phyloP scores from a whole-genome alignment of 1,139 yeast genomes.

The Geotrichum bryndzae region DNA sequence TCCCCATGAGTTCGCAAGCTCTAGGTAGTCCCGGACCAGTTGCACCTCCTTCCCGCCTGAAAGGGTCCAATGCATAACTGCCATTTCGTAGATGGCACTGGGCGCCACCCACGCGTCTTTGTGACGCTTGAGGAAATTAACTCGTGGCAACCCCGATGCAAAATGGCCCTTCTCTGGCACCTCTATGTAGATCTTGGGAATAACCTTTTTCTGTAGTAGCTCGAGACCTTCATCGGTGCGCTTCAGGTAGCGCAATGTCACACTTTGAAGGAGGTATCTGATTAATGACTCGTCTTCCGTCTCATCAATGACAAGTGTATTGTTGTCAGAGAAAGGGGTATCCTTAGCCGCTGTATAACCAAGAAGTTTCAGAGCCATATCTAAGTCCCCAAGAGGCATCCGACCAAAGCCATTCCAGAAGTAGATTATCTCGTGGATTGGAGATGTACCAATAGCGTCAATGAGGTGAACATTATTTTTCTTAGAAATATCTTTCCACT shows the following conservation, averaged over 20 bases:
- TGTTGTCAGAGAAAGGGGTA: conserved; percentile 17
- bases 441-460: conserved; percentile 81
- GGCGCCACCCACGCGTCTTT: conserved; percentile 82
- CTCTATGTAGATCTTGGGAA: conserved; percentile 34
- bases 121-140: conserved; percentile 29
- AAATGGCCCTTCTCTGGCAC: conserved; percentile 25
- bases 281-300: conserved; percentile 58
- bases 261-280: conserved; percentile 56
- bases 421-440: conserved; percentile 76
- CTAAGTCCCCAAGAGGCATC: conserved; percentile 61
- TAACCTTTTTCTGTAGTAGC: conserved; percentile 54
- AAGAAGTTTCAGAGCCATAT: conserved; percentile 49
- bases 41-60: conserved; percentile 46
- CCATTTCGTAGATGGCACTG: conserved; percentile 78
- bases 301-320: conserved; percentile 38
- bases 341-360: conserved; percentile 39
- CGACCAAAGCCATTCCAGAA: conserved; percentile 91
- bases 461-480: conserved; percentile 46
- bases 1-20: conserved; percentile 65
- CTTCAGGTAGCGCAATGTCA: conserved; percentile 63
- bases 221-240: conserved; percentile 53
- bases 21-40: conserved; percentile 60
- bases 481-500: conserved; percentile 45
- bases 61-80: conserved; percentile 72
- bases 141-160: conserved; percentile 30